These are phyloP conservation scores for Hylodesmum podocarpum DNA, from an alignment of 306 rosid genomes.

Conservation along the genomic window DNA sequence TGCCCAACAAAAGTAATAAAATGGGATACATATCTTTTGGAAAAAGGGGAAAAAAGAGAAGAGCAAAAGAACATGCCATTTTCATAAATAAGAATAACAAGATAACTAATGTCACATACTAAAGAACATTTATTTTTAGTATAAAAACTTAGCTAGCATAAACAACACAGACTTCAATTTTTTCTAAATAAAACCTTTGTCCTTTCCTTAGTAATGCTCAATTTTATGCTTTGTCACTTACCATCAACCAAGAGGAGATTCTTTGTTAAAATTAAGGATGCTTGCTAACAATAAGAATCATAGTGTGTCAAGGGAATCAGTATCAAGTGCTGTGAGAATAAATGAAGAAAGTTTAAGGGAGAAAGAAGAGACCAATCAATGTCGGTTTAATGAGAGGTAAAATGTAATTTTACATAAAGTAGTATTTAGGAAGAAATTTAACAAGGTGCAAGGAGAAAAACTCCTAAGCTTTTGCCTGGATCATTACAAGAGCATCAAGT, in stretches of 20 bases:
- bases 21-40: not conserved
- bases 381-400: too few relatives aligned
- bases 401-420: too few relatives aligned
- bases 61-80: not conserved
- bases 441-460: too few relatives aligned
- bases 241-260: not conserved
- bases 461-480: constrained; percentile 33
- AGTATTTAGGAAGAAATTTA: too few relatives aligned
- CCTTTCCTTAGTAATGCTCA: not conserved
- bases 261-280: not conserved
- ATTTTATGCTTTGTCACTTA: not conserved
- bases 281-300: not conserved
- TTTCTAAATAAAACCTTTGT: not conserved
- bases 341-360: too few relatives aligned
- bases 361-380: too few relatives aligned
- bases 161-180: not conserved
- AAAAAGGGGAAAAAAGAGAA: too few relatives aligned
- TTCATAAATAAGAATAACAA: not conserved
- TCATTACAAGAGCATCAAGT: not conserved
- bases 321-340: constrained; percentile 49
- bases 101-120: not conserved
- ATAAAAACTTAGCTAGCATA: not conserved
- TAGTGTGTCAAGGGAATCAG: constrained; percentile 57
- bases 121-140: too few relatives aligned
- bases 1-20: not conserved